A percentile compares a stretch with the other conserved stretches of the same genome.
These are phyloP conservation scores for Rubroshorea leprosula DNA, from an alignment of 345 rosid species.

Conservation along the genomic window DNA sequence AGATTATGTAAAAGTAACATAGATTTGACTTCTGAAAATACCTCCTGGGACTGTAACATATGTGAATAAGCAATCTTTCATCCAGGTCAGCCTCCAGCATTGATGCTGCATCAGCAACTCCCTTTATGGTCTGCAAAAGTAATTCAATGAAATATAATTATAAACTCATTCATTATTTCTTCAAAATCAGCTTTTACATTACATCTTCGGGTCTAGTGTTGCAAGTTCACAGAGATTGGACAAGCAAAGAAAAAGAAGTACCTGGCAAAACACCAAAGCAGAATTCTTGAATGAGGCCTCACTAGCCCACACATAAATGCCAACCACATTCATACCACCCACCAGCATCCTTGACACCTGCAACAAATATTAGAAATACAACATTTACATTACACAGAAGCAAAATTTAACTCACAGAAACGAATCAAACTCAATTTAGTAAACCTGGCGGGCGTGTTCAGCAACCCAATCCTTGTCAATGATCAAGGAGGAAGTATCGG, in stretches of 20 bases:
- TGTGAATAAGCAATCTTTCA: conserved; percentile 72
- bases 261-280: conserved; percentile 66
- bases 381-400: neutral
- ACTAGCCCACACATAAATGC: conserved; percentile 87
- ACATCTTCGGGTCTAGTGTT: neutral
- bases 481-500: conserved; percentile 52
- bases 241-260: conserved; percentile 9
- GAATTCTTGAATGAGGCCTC: conserved; percentile 76
- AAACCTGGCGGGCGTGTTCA: conserved; percentile 89
- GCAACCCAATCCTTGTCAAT: conserved; percentile 86
- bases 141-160: neutral
- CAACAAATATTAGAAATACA: neutral
- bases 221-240: neutral
- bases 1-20: neutral
- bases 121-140: conserved; percentile 62
- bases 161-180: neutral
- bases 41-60: conserved; percentile 89
- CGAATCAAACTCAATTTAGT: neutral
- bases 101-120: conserved; percentile 60
- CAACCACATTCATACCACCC: conserved; percentile 84
- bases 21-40: conserved; percentile 12
- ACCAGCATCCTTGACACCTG: conserved; percentile 86
- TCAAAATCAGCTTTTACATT: neutral
- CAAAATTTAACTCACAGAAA: neutral
- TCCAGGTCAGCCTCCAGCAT: conserved; percentile 36